Evolutionary conservation across 257 asterid genomes (phyloP).

Genomic region (Henckelia pumila): DNA sequence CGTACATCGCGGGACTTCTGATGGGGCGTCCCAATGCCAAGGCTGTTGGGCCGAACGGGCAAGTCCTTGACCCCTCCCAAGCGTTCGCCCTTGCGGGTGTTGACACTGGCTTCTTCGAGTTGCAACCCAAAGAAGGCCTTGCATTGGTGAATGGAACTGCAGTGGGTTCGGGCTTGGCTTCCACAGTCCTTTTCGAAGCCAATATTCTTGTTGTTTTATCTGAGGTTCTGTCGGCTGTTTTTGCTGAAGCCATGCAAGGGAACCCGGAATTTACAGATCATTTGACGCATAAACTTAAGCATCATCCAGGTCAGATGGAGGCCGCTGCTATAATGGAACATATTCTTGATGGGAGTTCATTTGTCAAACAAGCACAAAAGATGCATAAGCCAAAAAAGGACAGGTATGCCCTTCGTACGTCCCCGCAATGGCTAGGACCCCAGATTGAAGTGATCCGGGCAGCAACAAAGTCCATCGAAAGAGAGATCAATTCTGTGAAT

Average conservation of each 20-base stretch:
- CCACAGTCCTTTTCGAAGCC: conserved; percentile 35
- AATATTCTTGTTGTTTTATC: conserved; percentile 31
- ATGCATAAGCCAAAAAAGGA: conserved; percentile 43
- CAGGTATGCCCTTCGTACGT: conserved; percentile 41
- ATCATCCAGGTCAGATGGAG: conserved; percentile 49
- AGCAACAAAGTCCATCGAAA: conserved; percentile 36
- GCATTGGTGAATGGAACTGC: conserved; percentile 43
- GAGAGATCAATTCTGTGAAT: conserved; percentile 45
- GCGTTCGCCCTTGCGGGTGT: conserved; percentile 35
- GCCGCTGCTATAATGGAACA: conserved; percentile 45
- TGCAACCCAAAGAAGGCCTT: conserved; percentile 45
- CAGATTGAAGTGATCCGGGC: conserved; percentile 44
- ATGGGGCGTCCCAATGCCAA: conserved; percentile 41
- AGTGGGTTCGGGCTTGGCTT: conserved; percentile 46
- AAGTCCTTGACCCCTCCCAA: conserved; percentile 22
- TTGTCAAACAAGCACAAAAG: conserved; percentile 28
- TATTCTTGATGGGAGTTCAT: conserved; percentile 38
- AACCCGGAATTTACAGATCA: conserved; percentile 46
- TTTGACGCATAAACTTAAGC: conserved; percentile 41
- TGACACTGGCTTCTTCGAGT: conserved; percentile 33
- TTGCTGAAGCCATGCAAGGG: conserved; percentile 47
- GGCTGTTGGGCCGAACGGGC: conserved; percentile 35
- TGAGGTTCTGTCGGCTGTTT: conserved; percentile 31
- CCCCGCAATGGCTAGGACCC: conserved; percentile 50
- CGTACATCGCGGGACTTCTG: conserved; percentile 39